Evolutionary conservation across 305 asterid genomes (phyloP).

Genomic region (Fraxinus sp.): DNA sequence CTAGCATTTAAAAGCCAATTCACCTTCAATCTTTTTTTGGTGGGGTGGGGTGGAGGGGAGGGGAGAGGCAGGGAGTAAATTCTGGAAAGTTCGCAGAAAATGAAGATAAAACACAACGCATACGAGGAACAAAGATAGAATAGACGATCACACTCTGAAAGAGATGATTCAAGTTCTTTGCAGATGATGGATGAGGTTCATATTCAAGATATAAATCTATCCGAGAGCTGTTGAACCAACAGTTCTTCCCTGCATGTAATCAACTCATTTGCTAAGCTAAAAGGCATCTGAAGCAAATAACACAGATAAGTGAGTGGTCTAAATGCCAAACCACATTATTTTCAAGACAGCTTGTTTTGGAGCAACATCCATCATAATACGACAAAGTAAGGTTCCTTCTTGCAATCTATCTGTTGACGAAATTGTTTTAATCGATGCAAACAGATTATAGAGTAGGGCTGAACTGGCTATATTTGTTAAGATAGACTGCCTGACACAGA

Average conservation of each 20-base stretch:
- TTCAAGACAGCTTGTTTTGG: neutral
- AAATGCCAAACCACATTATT: slow-evolving; percentile 1
- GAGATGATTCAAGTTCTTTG: slow-evolving; percentile 84
- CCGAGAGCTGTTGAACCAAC: slow-evolving; percentile 89
- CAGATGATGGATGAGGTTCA: slow-evolving; percentile 90
- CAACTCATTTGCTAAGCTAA: slow-evolving; percentile 14
- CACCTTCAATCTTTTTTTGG: neutral
- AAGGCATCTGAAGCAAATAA: slow-evolving; percentile 3
- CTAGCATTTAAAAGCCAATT: neutral
- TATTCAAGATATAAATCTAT: slow-evolving; percentile 71
- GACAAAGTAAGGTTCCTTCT: neutral
- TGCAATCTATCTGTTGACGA: neutral
- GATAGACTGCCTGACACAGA: neutral
- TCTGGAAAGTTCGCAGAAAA: neutral
- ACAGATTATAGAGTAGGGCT: neutral
- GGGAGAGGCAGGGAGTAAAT: neutral
- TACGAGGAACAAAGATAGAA: slow-evolving; percentile 2
- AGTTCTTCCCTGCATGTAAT: slow-evolving; percentile 66
- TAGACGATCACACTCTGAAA: slow-evolving; percentile 69
- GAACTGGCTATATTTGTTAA: neutral
- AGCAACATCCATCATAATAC: no score
- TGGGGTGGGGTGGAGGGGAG: neutral
- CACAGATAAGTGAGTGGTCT: neutral
- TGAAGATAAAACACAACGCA: neutral
- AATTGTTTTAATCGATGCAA: neutral